Evolutionary conservation across 2,329 filamentous ascomycete species (phyloP).

Genomic region (Cordyceps tenuipes): DNA sequence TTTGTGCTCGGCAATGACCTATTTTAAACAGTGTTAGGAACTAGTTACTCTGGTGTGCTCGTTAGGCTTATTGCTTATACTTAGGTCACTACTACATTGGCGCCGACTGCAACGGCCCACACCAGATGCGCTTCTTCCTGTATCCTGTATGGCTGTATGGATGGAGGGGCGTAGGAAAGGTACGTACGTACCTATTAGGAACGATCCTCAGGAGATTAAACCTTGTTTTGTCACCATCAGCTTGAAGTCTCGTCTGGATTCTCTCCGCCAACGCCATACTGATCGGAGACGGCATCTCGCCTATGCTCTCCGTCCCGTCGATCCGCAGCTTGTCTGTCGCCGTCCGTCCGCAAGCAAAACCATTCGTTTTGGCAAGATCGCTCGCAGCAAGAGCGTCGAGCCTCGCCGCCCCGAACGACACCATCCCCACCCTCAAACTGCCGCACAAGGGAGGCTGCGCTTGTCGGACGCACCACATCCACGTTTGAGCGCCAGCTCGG

Average conservation of each 20-base stretch:
- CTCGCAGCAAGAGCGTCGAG: not conserved
- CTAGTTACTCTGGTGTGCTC: too few relatives aligned
- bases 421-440: not conserved
- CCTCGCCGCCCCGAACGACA: not conserved
- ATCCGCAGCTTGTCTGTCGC: not conserved
- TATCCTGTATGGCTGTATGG: too few relatives aligned
- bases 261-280: not conserved
- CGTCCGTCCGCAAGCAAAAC: not conserved
- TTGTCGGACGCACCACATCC: not conserved
- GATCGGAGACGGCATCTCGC: not conserved
- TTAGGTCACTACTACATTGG: too few relatives aligned
- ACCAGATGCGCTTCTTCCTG: too few relatives aligned
- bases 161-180: too few relatives aligned
- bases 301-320: not conserved
- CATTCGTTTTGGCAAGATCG: not conserved
- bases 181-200: not conserved
- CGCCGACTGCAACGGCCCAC: too few relatives aligned
- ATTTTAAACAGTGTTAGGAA: too few relatives aligned
- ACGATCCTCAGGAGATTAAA: not conserved
- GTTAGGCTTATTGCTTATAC: too few relatives aligned
- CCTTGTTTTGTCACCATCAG: not conserved
- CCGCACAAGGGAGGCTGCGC: not conserved
- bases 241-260: not conserved
- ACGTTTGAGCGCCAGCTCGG: conserved; percentile 5
- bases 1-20: too few relatives aligned